phyloP scores from a whole-genome alignment of 2,329 filamentous ascomycete species.

The Talaromyces sp. region DNA sequence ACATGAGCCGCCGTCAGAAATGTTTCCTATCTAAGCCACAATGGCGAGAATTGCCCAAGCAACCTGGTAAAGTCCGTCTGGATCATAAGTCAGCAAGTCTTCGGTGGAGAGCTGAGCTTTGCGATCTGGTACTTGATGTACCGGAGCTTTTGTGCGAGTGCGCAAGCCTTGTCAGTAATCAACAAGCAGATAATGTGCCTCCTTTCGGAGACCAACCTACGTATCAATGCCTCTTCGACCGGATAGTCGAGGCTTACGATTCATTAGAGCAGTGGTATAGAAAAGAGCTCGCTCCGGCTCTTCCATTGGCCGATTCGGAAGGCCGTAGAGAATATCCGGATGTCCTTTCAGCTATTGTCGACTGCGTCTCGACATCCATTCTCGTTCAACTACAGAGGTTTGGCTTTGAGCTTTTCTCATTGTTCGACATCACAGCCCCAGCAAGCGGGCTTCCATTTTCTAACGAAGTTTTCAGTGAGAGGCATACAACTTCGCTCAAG shows the following conservation, averaged over 20 bases:
- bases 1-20: slow-evolving; percentile 12
- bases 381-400: slow-evolving; percentile 13
- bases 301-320: slow-evolving; percentile 8
- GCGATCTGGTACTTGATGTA: slow-evolving; percentile 19
- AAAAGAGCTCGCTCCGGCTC: slow-evolving; percentile 4
- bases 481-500: background rate
- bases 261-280: slow-evolving; percentile 7
- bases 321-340: slow-evolving; percentile 4
- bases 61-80: background rate
- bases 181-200: background rate
- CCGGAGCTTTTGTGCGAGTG: slow-evolving; percentile 16
- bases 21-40: slow-evolving; percentile 18
- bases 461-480: background rate
- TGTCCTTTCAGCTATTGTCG: slow-evolving; percentile 14
- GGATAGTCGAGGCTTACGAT: background rate
- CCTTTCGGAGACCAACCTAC: background rate
- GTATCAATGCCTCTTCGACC: background rate
- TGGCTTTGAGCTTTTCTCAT: slow-evolving; percentile 10
- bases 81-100: slow-evolving; percentile 11
- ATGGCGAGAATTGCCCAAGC: slow-evolving; percentile 16
- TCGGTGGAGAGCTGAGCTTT: slow-evolving; percentile 18
- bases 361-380: slow-evolving; percentile 19
- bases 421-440: background rate
- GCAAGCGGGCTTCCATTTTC: background rate
- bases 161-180: slow-evolving; percentile 3